Conservation (phyloP, 1,284 basidiomycete species). For the Trichosporon sp. region DNA sequence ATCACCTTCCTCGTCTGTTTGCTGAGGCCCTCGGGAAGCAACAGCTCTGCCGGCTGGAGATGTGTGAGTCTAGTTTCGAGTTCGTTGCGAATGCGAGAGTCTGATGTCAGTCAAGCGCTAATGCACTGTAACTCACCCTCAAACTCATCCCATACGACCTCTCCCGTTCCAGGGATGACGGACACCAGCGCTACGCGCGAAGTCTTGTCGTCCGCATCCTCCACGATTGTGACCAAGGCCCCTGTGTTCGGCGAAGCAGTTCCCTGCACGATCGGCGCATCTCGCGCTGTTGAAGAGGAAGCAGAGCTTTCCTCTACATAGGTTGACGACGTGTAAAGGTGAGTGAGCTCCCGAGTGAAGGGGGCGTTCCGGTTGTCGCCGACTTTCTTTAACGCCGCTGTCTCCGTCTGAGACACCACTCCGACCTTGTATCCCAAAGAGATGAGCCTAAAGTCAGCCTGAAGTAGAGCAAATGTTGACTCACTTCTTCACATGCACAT, state of each 20-base stretch:
- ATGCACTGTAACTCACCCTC: constrained; percentile 55
- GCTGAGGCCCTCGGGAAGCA: constrained; percentile 65
- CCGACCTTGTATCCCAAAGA: constrained; percentile 86
- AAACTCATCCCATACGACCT: constrained; percentile 88
- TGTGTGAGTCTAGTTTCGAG: constrained; percentile 78
- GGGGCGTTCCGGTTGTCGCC: constrained; percentile 75
- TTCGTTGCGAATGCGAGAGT: constrained; percentile 77
- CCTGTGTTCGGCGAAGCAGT: constrained; percentile 41
- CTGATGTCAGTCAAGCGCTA: constrained; percentile 51
- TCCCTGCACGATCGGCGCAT: constrained; percentile 35
- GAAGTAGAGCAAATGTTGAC: constrained; percentile 19
- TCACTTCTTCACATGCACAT: constrained; percentile 84
- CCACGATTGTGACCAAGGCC: constrained; percentile 57
- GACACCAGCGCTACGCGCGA: constrained; percentile 70
- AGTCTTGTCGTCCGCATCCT: constrained; percentile 59
- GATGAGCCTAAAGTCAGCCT: constrained; percentile 60
- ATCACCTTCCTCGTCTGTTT: constrained; percentile 73
- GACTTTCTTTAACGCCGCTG: constrained; percentile 88
- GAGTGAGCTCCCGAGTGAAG: constrained; percentile 74
- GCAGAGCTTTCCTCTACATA: constrained; percentile 47
- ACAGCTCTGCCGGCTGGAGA: constrained; percentile 73
- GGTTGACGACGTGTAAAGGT: constrained; percentile 68
- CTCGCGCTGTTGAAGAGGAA: constrained; percentile 35
- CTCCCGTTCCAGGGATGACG: constrained; percentile 80
- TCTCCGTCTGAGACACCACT: constrained; percentile 87